Evolutionary conservation across 805 yeast species (phyloP), one percentile per base, ranked within the genome.

Genomic region (Peterozyma xylosa): DNA sequence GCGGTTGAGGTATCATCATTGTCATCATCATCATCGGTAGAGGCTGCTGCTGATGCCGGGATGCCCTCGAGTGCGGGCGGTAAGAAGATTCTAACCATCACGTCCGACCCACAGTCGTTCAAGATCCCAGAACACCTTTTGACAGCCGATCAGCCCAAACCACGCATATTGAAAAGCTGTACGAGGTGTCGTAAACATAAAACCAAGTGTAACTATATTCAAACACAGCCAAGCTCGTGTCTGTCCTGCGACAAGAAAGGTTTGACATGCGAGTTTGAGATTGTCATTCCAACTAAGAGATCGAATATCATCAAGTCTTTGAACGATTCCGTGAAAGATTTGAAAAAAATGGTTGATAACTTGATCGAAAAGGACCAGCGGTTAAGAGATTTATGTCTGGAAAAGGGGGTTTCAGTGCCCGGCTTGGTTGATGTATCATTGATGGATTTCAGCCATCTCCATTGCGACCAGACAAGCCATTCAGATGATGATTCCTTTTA

Each of bases 151-250:
- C 58, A 54, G n/a, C 59, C 63, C 3, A 64, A 58, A 44, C 72
- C 72, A 38, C 64, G 68, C 45, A 66, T 68, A 10, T 53, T 78
- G 37, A 78, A 79, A 51, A 74, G 85, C 10, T 82, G 88, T 55
- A 67, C 73, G 4, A 64, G 83, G 30, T 82, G 88, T 57, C 67
- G 87, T 33, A 75, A 74, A 53, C 82, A 79, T 51, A 82, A 82
- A 56, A 79, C 81, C 14, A 78, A 73, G 53, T 82, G 88, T 58
- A 82, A 81, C 54, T 81, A 81, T 11, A 49, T 60, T 11, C 54
- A 55, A 18, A 72, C 76, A 13, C 59, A 66, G 33, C 86, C 87
- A 3, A 54, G 59, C 18, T 74, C 84, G 0, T 82, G 88, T 53
- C 57, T 80, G 2, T 68, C 74, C 30, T 82, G 88, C 55, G 50